A percentile compares a stretch with the other conserved stretches of the same genome.
Evolutionary conservation across 176 grass and related monocot genomes (phyloP).

Genomic region (Paspalum vaginatum): DNA sequence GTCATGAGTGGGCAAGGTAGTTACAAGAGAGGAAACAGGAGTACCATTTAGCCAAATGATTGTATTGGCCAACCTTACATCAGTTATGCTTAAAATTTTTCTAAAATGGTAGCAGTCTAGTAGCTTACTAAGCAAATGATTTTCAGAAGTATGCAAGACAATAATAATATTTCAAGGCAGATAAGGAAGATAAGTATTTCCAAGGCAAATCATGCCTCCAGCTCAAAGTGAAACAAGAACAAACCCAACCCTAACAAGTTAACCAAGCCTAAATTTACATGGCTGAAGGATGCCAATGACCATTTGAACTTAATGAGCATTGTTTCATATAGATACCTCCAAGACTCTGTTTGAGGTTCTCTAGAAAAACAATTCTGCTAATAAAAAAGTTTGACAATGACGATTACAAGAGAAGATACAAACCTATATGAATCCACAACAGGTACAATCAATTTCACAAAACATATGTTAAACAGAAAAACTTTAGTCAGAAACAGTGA

Average conservation of each 20-base stretch:
- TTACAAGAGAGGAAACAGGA: neutral
- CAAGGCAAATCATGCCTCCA: neutral
- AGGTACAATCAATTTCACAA: neutral
- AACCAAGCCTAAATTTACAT: neutral
- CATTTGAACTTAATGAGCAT: conserved; percentile 2
- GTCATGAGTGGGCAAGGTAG: neutral
- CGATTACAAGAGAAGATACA: neutral
- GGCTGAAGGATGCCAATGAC: conserved; percentile 8
- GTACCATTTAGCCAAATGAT: neutral
- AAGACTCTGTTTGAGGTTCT: neutral
- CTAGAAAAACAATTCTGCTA: neutral
- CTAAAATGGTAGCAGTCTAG: neutral
- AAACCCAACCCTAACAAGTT: neutral
- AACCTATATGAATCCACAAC: no score
- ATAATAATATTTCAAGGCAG: neutral
- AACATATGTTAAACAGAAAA: neutral
- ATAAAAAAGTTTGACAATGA: neutral
- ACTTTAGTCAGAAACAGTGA: conserved; percentile 13
- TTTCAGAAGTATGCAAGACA: conserved; percentile 2
- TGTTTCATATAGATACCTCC: neutral
- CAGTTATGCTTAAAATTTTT: neutral
- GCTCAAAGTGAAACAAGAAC: neutral
- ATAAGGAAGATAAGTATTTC: neutral
- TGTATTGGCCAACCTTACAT: neutral
- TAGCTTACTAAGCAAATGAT: neutral